Conservation (phyloP, 441 rosid genomes). For the Bocquillonia castaneifolia region DNA sequence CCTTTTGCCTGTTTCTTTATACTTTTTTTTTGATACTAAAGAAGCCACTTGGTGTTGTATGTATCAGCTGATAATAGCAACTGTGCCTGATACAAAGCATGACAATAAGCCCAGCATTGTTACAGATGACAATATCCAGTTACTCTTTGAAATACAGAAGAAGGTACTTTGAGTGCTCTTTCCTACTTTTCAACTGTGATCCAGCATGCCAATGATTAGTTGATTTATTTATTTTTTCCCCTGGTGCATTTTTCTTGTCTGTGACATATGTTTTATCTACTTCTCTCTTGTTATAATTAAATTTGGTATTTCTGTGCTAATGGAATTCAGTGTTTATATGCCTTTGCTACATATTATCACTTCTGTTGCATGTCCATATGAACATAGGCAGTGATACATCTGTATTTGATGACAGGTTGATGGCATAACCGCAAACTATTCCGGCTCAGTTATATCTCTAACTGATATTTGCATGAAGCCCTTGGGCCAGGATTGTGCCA, state of each 20-base stretch:
- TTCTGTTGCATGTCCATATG: conserved; percentile 13
- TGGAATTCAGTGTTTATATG: no score
- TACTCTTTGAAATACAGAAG: conserved; percentile 83
- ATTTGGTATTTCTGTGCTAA: conserved; percentile 4
- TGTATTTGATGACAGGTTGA: conserved; percentile 56
- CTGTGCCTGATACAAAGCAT: conserved; percentile 45
- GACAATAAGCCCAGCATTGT: conserved; percentile 58
- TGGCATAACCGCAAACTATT: conserved; percentile 64
- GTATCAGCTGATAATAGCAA: conserved; percentile 73
- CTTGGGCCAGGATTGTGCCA: conserved; percentile 84
- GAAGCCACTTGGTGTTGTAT: conserved; percentile 17
- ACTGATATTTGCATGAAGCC: conserved; percentile 93
- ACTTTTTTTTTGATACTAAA: background rate
- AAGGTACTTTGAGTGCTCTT: conserved; percentile 45
- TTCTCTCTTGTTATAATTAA: conserved; percentile 3
- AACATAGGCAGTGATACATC: background rate
- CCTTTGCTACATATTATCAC: no score
- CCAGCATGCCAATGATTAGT: background rate
- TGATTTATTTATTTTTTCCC: background rate
- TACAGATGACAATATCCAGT: conserved; percentile 72
- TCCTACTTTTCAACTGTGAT: conserved; percentile 22
- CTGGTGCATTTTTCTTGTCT: background rate
- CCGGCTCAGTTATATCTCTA: conserved; percentile 69
- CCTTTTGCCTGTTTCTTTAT: background rate
- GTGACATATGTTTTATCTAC: background rate